These are phyloP conservation scores for Taiwanofungus camphoratus DNA, from an alignment of 1,284 basidiomycete species.

Conservation along the genomic window DNA sequence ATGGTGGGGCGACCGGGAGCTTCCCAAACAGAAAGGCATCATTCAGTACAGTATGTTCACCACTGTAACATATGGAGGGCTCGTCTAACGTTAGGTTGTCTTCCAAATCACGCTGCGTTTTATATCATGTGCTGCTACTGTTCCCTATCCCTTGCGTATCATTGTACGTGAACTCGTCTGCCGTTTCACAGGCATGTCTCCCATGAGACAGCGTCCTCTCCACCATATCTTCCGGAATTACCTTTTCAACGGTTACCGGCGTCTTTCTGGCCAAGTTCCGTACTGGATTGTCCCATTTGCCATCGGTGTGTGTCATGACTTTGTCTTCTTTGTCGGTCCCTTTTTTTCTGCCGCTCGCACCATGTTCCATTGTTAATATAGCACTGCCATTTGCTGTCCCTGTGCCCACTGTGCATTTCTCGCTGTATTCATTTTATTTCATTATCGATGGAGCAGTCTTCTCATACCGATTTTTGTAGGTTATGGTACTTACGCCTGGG, in stretches of 20 bases:
- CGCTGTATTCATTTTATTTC: background rate
- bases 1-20: constrained; percentile 88
- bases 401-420: background rate
- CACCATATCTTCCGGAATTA: constrained; percentile 70
- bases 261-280: constrained; percentile 68
- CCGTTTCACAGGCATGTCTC: constrained; percentile 66
- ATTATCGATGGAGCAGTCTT: background rate
- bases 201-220: constrained; percentile 72
- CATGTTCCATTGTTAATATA: background rate
- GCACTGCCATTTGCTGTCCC: background rate
- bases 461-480: constrained; percentile 39
- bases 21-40: constrained; percentile 73
- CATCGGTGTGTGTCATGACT: constrained; percentile 53
- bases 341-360: background rate
- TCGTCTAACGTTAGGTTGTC: background rate
- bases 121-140: background rate
- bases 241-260: constrained; percentile 84
- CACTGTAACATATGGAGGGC: background rate
- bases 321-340: background rate
- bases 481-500: constrained; percentile 83
- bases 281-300: constrained; percentile 81
- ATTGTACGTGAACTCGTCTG: background rate
- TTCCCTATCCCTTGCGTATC: constrained; percentile 1
- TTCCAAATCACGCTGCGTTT: background rate
- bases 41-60: constrained; percentile 69